Percentiles rank a stretch among this genome's conserved stretches.
Conservation (phyloP, 2,329 filamentous ascomycete genomes). For the Macrophomina phaseolina region DNA sequence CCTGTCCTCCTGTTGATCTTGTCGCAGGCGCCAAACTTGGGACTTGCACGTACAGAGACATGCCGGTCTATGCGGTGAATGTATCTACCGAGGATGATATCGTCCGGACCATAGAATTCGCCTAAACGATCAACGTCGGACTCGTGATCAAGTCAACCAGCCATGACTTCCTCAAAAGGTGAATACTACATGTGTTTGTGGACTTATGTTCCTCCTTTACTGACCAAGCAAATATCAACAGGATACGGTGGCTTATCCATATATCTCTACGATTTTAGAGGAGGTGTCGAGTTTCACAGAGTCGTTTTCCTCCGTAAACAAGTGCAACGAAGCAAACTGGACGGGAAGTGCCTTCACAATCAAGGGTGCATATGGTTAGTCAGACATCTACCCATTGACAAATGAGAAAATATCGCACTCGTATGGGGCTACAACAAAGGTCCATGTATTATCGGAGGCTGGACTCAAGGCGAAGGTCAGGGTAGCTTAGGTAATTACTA, state of each 20-base stretch:
- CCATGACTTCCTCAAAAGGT: slow-evolving; percentile 11
- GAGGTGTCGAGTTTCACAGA: slow-evolving; percentile 37
- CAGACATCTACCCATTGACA: slow-evolving; percentile 36
- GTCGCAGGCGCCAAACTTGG: background rate
- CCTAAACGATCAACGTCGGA: slow-evolving; percentile 2
- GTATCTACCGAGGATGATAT: slow-evolving; percentile 32
- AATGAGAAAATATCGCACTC: slow-evolving; percentile 32
- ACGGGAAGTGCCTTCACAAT: slow-evolving; percentile 36
- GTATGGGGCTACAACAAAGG: slow-evolving; percentile 35
- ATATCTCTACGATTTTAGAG: slow-evolving; percentile 45
- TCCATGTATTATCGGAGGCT: slow-evolving; percentile 40
- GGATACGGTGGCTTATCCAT: slow-evolving; percentile 41
- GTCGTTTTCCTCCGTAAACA: background rate
- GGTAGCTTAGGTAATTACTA: slow-evolving; percentile 12
- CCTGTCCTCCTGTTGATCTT: background rate
- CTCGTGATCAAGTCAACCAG: slow-evolving; percentile 7
- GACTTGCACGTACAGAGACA: slow-evolving; percentile 34
- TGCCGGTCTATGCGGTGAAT: slow-evolving; percentile 44
- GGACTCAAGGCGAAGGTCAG: slow-evolving; percentile 40
- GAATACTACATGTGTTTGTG: too few relatives aligned
- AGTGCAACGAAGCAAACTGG: slow-evolving; percentile 29
- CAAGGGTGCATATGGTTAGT: slow-evolving; percentile 39
- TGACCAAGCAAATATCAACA: slow-evolving; percentile 39
- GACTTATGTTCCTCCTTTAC: background rate
- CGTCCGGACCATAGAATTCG: slow-evolving; percentile 25